A percentile compares a stretch with the other conserved stretches of the same genome.
phyloP scores from a whole-genome alignment of 306 rosid species.

The Lablab purpureus region DNA sequence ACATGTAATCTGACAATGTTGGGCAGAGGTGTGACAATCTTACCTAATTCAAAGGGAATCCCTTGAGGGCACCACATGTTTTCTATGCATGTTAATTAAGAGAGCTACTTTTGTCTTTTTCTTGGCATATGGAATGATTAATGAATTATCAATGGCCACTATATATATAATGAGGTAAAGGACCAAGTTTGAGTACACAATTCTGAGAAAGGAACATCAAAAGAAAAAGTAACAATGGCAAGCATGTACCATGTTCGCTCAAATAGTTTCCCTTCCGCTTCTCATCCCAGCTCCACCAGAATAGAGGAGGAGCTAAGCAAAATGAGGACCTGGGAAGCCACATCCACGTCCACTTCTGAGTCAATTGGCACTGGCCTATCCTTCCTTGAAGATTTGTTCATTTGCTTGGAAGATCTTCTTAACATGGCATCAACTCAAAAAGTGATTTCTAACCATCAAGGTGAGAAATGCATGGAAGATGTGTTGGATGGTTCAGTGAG shows the following conservation, averaged over 20 bases:
- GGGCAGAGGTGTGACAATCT: constrained; percentile 52
- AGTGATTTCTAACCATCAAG: constrained; percentile 52
- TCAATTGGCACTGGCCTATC: constrained; percentile 54
- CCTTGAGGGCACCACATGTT: constrained; percentile 58
- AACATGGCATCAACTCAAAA: constrained; percentile 64
- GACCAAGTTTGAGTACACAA: neutral
- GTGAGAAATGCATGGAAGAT: constrained; percentile 65
- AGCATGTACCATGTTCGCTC: constrained; percentile 59
- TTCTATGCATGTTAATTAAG: constrained; percentile 13
- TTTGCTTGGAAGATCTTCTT: constrained; percentile 67
- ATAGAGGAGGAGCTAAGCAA: constrained; percentile 66
- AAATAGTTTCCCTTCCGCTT: constrained; percentile 70
- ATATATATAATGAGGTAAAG: constrained; percentile 32
- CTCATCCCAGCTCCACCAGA: constrained; percentile 67
- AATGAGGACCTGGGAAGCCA: constrained; percentile 56
- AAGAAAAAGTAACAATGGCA: constrained; percentile 53
- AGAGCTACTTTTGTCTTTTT: neutral
- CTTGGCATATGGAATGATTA: neutral
- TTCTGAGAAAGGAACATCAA: neutral
- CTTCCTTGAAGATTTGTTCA: constrained; percentile 55
- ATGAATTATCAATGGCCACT: constrained; percentile 1
- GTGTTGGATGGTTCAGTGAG: constrained; percentile 68
- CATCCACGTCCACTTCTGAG: constrained; percentile 49
- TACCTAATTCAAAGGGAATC: constrained; percentile 35
- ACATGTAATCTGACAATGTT: constrained; percentile 40